Base-by-base conservation (phyloP, 495 filamentous ascomycete species). In the Xylaria longipes region DNA sequence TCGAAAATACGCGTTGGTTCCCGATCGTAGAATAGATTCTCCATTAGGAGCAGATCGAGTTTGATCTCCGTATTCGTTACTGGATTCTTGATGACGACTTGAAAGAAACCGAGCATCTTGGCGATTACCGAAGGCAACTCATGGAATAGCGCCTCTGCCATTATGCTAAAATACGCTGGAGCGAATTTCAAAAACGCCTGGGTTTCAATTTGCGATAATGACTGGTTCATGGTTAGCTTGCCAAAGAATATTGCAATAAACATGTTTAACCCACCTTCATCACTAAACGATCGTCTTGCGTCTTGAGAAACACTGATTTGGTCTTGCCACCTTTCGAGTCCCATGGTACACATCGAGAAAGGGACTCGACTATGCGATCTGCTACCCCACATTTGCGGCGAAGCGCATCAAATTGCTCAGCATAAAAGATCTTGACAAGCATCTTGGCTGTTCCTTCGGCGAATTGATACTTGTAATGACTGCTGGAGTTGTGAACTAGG, bases 21-120 rank as follows among this genome's bases (percentile, higher is more conserved):
- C 17, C 96, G 93, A 75, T 98, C 95, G 73, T 99, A 99, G 79
- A 99, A 99, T 58, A 99, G 84, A 81, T 99, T 99, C 84, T 99
- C 96, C 95, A 98, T 99, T 33, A 98, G 87, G 46, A 98, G 83
- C 33, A 99, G 87, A 77, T 93, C 97, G 83, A 94, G 96, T 77
- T 97, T 97, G 82, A 98, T 96, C 78, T 99, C 96, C 1, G 91
- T 91, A 70, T 94, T 94, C 0, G 95, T 98, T 6, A 89, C 87
- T 0, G 95, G 93, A 75, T 98, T 98, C 81, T 96, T 97, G 83
- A 99, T 98, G 73, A 92, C 90, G 71, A 99, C 91, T 74, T 98
- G 95, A 80, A 97, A 99, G 82, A 99, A 97, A 2, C 96, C 96
- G 58, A 98, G 89, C 97, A 99, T 98, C 83, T 99, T 99, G 14